Base-by-base conservation (phyloP, 2,329 filamentous ascomycete genomes). In the Akanthomyces dipterigenus region DNA sequence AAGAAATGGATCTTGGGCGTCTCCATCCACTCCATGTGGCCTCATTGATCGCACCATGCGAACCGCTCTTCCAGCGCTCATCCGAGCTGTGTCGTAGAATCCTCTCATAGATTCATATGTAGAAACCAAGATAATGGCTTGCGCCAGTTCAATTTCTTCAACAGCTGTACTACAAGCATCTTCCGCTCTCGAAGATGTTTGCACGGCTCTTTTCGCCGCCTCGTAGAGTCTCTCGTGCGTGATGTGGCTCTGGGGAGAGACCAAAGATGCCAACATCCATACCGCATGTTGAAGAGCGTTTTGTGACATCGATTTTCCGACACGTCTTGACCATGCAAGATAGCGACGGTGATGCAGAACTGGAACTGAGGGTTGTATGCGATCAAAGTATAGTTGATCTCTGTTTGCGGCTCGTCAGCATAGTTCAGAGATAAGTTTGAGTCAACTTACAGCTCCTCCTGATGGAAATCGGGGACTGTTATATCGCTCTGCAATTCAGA, bases 91-190 rank as follows among this genome's bases (percentile, higher is more conserved):
- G 5, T 70, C 68, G n/a, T 71, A 69, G 14, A 68, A 63, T 9
- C 70, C 68, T 16, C 69, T 67, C 67, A 73, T 72, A 16, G 71
- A 71, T 64, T 77, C 75, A 50, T 75, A 76, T 9, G 71, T 64
- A 0, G 71, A 71, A 1, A 76, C 50, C 9, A 77, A 63, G 3
- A 76, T 65, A 72, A 72, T 75, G 0, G 74, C 70, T 59, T 76
- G 75, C 1, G 70, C 68, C 8, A 70, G 66, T 55, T 76, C 73
- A 28, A 74, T 16, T 2, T 22, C 18, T n/a, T 66, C 9, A 49
- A 46, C 3, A 24, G 48, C 26, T 12, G 22, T 12, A n/a, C 16
- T 24, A 43, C 24, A 6, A 12, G 18, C 11, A 20, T 53, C 65
- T 45, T 16, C 63, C 56, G 22, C 61, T 49, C 24, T 61, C 50